Conservation (phyloP, 805 yeast species). For the Wickerhamomyces chaumierensis region DNA sequence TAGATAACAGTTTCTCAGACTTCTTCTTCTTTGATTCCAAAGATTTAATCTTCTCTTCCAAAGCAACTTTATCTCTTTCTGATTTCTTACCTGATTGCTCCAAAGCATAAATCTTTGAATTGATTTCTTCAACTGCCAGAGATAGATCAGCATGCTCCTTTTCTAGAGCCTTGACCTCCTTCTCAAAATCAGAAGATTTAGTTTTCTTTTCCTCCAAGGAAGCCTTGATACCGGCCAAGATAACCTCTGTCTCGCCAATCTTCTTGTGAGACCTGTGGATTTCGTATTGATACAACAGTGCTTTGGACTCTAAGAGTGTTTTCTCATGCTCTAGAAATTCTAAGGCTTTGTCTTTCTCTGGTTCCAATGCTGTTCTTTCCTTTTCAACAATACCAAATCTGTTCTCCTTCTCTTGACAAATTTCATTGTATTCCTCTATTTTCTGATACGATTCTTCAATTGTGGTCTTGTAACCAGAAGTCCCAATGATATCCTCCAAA, state of each 20-base stretch:
- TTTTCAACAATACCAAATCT: constrained; percentile 71
- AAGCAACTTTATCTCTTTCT: constrained; percentile 51
- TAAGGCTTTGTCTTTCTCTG: constrained; percentile 58
- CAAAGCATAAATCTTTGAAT: constrained; percentile 20
- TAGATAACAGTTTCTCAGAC: constrained; percentile 39
- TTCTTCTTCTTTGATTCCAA: constrained; percentile 46
- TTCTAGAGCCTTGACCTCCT: constrained; percentile 24
- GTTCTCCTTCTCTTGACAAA: constrained; percentile 69
- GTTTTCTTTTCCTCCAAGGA: constrained; percentile 32
- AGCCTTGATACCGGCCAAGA: constrained; percentile 28
- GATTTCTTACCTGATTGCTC: constrained; percentile 28
- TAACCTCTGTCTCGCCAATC: constrained; percentile 26
- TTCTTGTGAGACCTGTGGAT: constrained; percentile 28
- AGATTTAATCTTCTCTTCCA: constrained; percentile 71
- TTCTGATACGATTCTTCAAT: constrained; percentile 54
- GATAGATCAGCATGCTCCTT: constrained; percentile 18
- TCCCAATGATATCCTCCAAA: constrained; percentile 93
- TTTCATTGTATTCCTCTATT: constrained; percentile 68
- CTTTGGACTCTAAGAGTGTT: constrained; percentile 36
- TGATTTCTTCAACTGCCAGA: constrained; percentile 14
- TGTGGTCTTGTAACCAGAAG: constrained; percentile 66
- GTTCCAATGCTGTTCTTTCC: constrained; percentile 57
- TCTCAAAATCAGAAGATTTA: constrained; percentile 28
- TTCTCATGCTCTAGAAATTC: constrained; percentile 57
- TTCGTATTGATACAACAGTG: constrained; percentile 45